Evolutionary conservation across 352 stramenopile genomes (phyloP), one percentile per base, ranked within the genome.

Genomic region (Pythium rishiriense): DNA sequence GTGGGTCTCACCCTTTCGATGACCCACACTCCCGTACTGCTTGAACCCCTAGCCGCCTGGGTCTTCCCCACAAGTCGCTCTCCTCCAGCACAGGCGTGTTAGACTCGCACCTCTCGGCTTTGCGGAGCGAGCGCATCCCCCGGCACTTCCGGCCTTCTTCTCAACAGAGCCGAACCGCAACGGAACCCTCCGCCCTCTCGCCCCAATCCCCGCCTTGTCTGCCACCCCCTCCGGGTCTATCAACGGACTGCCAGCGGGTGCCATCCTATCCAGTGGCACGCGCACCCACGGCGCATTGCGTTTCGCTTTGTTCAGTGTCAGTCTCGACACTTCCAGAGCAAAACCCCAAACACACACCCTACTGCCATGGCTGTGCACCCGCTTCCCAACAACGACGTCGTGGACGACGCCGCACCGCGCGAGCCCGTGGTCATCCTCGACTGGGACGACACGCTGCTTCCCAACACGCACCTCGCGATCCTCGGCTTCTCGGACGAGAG

Each of bases 391-490:
- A 68, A 58, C 62, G 37, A 68, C 26, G 62, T 57, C 51, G 33
- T 67, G 14, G 52, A 57, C 41, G 60, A 66, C 29, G 29, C 59
- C 24, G 24, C 35, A 14, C 35, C 35, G 35, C 35, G 19, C 9
- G 35, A 42, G 35, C 35, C 35, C 35, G 82, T 91, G 21, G 78
- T 94, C 25, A 73, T 94, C 17, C 64, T 94, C 21, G 85, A 94
- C 69, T 94, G 85, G 85, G 83, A 94, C 62, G 85, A 92, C 73
- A 94, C 85, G 31, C 49, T 94, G 11, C 68, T 92, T 43, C 85
- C 85, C 31, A 94, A 90, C 71, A 88, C 82, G 21, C 75, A 88
- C 60, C 63, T 91, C 21, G 58, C 79, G 12, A 79, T 83, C 29
- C 66, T 90, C n/a, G 80, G 78, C 10, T 90, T 90, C 62, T 72